Percentiles rank a stretch among this genome's conserved stretches.
These are phyloP conservation scores for Saccharomycopsis oosterbeekiorum DNA, from an alignment of 805 yeast genomes.

Conservation along the genomic window DNA sequence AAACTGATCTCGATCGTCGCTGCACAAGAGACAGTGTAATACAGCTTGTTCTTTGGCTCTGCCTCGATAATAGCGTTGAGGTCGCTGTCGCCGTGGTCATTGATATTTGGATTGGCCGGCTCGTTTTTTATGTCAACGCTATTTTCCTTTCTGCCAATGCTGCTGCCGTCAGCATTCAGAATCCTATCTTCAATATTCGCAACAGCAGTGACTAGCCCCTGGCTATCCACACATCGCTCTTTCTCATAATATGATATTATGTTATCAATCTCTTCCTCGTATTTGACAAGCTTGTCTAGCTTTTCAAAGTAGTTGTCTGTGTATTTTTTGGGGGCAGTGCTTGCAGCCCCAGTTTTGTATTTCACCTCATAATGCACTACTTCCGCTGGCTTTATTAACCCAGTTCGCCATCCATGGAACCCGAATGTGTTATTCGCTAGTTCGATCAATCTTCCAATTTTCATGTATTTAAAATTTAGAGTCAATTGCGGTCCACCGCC, in stretches of 20 bases:
- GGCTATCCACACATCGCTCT: background rate
- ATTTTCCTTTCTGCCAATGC: background rate
- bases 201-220: background rate
- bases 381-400: slow-evolving; percentile 21
- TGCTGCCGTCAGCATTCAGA: too few relatives aligned
- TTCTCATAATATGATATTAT: background rate
- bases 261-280: background rate
- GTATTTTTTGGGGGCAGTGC: background rate
- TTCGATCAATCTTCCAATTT: slow-evolving; percentile 21
- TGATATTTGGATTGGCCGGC: background rate
- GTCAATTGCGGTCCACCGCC: background rate
- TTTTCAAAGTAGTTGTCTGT: slow-evolving; percentile 10
- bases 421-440: slow-evolving; percentile 43
- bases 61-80: too few relatives aligned
- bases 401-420: slow-evolving; percentile 40
- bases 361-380: background rate
- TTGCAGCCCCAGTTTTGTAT: background rate
- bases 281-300: slow-evolving; percentile 3
- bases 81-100: background rate
- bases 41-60: background rate
- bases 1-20: slow-evolving; percentile 28
- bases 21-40: slow-evolving; percentile 15
- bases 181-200: too few relatives aligned
- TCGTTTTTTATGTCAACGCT: background rate
- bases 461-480: background rate